Conservation (phyloP, 164 flowering plant species). For the Nymphaea colorata region DNA sequence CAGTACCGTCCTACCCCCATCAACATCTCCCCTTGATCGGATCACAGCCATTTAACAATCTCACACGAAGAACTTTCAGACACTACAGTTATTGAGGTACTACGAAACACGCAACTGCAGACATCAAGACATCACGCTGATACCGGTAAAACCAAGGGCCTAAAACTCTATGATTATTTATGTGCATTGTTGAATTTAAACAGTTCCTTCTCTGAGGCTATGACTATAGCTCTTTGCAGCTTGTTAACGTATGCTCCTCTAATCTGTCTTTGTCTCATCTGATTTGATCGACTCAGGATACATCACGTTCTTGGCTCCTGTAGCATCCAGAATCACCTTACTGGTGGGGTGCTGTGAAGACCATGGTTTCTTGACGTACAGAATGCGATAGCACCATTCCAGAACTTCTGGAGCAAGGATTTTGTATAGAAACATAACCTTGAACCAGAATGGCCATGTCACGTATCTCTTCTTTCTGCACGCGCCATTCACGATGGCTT, state of each 20-base stretch:
- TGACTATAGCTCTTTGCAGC: background rate
- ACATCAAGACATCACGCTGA: background rate
- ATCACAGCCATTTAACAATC: background rate
- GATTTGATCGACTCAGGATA: slow-evolving; percentile 3
- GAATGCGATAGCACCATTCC: slow-evolving; percentile 20
- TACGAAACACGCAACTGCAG: background rate
- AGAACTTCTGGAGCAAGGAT: slow-evolving; percentile 25
- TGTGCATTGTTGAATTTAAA: background rate
- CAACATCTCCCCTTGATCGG: slow-evolving; percentile 42
- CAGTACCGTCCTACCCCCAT: slow-evolving; percentile 20
- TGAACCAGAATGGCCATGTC: slow-evolving; percentile 28
- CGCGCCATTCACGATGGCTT: slow-evolving; percentile 33
- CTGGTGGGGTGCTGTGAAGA: slow-evolving; percentile 10
- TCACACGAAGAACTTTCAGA: background rate
- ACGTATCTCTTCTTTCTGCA: slow-evolving; percentile 28
- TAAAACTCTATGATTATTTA: background rate
- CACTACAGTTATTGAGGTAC: background rate
- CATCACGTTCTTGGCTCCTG: slow-evolving; percentile 8
- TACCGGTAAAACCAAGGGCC: background rate
- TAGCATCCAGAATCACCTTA: slow-evolving; percentile 18
- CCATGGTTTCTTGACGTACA: slow-evolving; percentile 7
- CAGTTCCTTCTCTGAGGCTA: no score
- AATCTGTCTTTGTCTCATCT: slow-evolving; percentile 8
- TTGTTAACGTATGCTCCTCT: background rate
- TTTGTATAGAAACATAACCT: slow-evolving; percentile 4